Conservation (phyloP, 768 basidiomycete genomes). For the Leccinum olivaceopallidum region DNA sequence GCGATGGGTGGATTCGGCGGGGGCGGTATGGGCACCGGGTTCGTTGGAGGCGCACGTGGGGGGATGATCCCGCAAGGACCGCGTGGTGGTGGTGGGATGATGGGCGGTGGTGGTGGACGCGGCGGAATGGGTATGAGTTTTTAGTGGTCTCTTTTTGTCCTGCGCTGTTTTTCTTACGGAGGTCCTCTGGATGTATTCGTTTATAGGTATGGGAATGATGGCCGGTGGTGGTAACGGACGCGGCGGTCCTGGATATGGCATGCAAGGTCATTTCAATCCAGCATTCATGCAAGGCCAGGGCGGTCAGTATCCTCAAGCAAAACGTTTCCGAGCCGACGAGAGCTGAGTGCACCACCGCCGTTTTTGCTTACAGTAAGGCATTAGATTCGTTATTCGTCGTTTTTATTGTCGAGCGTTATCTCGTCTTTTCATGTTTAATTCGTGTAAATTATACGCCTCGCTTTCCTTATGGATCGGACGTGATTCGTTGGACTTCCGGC, state of each 20-base stretch:
- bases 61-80: conserved; percentile 55
- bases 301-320: conserved; percentile 46
- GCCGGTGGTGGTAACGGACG: conserved; percentile 35
- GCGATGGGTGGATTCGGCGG: conserved; percentile 46
- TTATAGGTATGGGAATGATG: conserved; percentile 56
- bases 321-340: conserved; percentile 55
- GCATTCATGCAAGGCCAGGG: conserved; percentile 61
- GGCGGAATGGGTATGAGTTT: conserved; percentile 54
- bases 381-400: conserved; percentile 1
- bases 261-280: conserved; percentile 72
- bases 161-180: conserved; percentile 34
- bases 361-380: not conserved
- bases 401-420: conserved; percentile 11
- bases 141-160: conserved; percentile 25
- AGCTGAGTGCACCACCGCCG: conserved; percentile 23
- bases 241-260: conserved; percentile 47
- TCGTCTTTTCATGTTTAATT: conserved; percentile 21
- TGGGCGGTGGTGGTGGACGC: conserved; percentile 42
- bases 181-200: conserved; percentile 30
- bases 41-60: conserved; percentile 45
- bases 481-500: no score
- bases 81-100: conserved; percentile 47
- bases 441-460: conserved; percentile 20
- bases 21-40: conserved; percentile 43
- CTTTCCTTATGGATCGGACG: no score